phyloP scores from a whole-genome alignment of 2,329 filamentous ascomycete species.

The Alternaria atra region DNA sequence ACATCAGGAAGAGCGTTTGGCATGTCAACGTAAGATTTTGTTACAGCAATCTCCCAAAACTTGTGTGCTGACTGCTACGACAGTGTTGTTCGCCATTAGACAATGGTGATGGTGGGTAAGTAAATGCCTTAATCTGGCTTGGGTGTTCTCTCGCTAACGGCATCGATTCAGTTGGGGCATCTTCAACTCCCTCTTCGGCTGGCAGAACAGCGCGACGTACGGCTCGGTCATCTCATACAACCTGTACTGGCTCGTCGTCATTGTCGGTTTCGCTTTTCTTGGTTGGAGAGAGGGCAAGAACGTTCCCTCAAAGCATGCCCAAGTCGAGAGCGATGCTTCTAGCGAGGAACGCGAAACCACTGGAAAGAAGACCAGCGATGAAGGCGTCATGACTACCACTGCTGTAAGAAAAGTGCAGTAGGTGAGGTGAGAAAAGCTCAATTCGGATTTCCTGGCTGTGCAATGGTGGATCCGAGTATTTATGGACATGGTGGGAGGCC shows the following conservation, averaged over 20 bases:
- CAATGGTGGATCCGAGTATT: not conserved
- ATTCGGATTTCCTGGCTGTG: not conserved
- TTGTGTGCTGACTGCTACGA: slow-evolving; percentile 3
- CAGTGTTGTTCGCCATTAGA: slow-evolving; percentile 79
- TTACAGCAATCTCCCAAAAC: not conserved
- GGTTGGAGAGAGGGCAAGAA: slow-evolving; percentile 69
- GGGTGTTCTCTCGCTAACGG: not conserved
- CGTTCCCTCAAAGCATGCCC: slow-evolving; percentile 3
- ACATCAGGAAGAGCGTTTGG: slow-evolving; percentile 81
- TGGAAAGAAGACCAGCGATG: slow-evolving; percentile 27
- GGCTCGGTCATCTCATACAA: slow-evolving; percentile 89
- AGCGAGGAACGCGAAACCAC: slow-evolving; percentile 22
- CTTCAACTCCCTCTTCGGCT: slow-evolving; percentile 86
- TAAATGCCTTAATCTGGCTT: not conserved
- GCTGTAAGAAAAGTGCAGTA: slow-evolving; percentile 27
- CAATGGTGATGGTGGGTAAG: slow-evolving; percentile 68
- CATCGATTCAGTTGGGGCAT: slow-evolving; percentile 74
- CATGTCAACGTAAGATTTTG: slow-evolving; percentile 73
- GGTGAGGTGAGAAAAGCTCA: not conserved
- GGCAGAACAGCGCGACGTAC: slow-evolving; percentile 88
- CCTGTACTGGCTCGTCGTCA: slow-evolving; percentile 81
- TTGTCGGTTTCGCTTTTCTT: slow-evolving; percentile 70
- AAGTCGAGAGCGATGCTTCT: slow-evolving; percentile 25
- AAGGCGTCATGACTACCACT: slow-evolving; percentile 22
- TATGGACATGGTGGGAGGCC: slow-evolving; percentile 5